Evolutionary conservation across 2,329 filamentous ascomycete genomes (phyloP).

Genomic region (Amesomyces nigricolor): DNA sequence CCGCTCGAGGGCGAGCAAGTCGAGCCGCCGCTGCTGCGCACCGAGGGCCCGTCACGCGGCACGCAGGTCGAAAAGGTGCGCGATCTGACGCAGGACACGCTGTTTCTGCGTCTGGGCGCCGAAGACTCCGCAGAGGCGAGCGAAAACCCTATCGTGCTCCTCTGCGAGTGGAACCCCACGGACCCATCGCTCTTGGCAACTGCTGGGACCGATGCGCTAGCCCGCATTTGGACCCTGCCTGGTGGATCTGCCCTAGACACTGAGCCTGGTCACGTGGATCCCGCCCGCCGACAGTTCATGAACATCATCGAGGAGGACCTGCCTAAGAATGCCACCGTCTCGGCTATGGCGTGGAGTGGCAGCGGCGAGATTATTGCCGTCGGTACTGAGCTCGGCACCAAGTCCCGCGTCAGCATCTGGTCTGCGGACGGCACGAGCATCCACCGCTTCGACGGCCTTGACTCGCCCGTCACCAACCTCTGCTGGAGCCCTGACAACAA

Average conservation of each 20-base stretch:
- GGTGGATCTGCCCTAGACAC: slow-evolving; percentile 45
- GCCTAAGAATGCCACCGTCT: slow-evolving; percentile 48
- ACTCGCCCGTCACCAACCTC: slow-evolving; percentile 57
- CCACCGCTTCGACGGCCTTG: slow-evolving; percentile 50
- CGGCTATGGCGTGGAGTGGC: slow-evolving; percentile 56
- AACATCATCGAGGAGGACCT: slow-evolving; percentile 50
- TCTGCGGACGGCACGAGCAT: slow-evolving; percentile 46
- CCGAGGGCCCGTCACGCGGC: slow-evolving; percentile 58
- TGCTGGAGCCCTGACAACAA: slow-evolving; percentile 54
- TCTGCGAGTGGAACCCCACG: slow-evolving; percentile 63
- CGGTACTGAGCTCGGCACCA: slow-evolving; percentile 50
- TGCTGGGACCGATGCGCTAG: slow-evolving; percentile 65
- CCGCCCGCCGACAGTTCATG: slow-evolving; percentile 37
- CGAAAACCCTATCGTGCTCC: slow-evolving; percentile 58
- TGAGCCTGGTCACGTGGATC: slow-evolving; percentile 44
- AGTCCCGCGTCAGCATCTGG: slow-evolving; percentile 52
- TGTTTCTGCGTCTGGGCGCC: slow-evolving; percentile 50
- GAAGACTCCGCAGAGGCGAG: slow-evolving; percentile 36
- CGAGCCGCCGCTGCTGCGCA: slow-evolving; percentile 48
- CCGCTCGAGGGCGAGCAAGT: slow-evolving; percentile 54
- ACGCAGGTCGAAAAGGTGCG: slow-evolving; percentile 60
- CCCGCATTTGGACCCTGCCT: slow-evolving; percentile 61
- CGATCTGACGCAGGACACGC: slow-evolving; percentile 55
- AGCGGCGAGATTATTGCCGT: slow-evolving; percentile 53
- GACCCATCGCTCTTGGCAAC: slow-evolving; percentile 61